These are phyloP conservation scores for Trichoderma asperelloides DNA, from an alignment of 495 filamentous ascomycete species.

Conservation along the genomic window DNA sequence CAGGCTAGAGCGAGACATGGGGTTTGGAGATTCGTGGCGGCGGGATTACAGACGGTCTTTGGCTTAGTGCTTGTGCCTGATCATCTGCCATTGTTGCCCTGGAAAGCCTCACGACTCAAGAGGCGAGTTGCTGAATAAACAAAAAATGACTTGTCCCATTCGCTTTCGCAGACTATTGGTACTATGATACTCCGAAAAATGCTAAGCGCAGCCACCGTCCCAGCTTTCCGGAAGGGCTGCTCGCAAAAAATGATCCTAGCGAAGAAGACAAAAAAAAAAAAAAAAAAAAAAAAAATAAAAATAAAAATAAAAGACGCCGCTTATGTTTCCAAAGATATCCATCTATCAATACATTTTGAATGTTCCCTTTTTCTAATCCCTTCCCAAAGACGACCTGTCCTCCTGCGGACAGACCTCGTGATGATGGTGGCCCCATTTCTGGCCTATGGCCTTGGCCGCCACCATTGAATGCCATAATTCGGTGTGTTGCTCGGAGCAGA, in stretches of 20 bases:
- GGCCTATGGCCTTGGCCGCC: not conserved
- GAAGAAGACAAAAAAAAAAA: not conserved
- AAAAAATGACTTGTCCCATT: not conserved
- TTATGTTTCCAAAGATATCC: not conserved
- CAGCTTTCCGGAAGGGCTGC: not conserved
- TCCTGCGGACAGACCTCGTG: not conserved
- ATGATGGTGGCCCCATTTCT: not conserved
- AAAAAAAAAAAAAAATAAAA: too few species aligned
- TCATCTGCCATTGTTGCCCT: not conserved
- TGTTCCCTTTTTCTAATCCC: not conserved
- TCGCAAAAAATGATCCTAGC: not conserved
- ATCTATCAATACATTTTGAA: slow-evolving; percentile 7
- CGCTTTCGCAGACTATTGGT: not conserved
- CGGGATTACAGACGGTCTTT: not conserved
- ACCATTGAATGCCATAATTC: not conserved
- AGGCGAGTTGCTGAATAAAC: not conserved
- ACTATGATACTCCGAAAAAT: not conserved
- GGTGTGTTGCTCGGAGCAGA: not conserved
- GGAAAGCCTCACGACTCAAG: not conserved
- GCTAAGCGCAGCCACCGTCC: not conserved
- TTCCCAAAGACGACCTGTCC: not conserved
- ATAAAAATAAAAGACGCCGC: not conserved
- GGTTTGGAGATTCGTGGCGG: not conserved
- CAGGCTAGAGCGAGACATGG: not conserved
- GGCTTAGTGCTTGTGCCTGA: too few species aligned